Evolutionary conservation across 1,139 yeast genomes (phyloP), one percentile per base, ranked within the genome.

Genomic region (Nematodospora anomalae): DNA sequence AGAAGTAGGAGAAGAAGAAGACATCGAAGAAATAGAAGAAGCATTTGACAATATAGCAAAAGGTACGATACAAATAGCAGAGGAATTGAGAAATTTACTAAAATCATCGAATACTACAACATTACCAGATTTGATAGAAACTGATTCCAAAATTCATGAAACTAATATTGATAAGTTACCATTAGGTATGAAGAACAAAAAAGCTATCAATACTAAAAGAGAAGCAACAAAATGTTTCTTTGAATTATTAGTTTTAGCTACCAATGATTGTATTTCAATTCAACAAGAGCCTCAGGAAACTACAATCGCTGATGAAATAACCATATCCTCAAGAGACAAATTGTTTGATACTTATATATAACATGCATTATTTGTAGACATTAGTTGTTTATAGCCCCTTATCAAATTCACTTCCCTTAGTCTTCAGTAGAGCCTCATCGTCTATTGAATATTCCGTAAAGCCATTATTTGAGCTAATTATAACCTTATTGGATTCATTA

Each of bases 241-340:
- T 53, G 95, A 89, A 55, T 60, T 89, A 55, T 68, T 90, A 50
- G 92, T 88, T 1, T 66, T 89, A 45, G 95, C 96, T 1, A 84
- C 95, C 6, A 71, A 80, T 39, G 92, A 84, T 49, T 82, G 90
- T 35, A 64, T 89, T 34, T 62, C 68, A 15, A 58, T 89, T 30
- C 61, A 75, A 21, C 96, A 89, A 62, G 50, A 54, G 3, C 46
- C 38, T 6, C 18, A 37, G 4, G 36, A 36, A 6, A 53, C 58
- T 3, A 69, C 66, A 24, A 58, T 84, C 11, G 87, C 80, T 43
- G 83, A 81, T 2, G 77, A 74, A 26, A 81, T 89, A 37, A 51
- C 55, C 11, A 71, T 88, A 29, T 56, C 65, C 14, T 66, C 80
- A 4, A 81, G 74, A 50, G 71, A 71, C 34, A 62, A 64, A 26